Base-by-base conservation (phyloP, 140 eudicot genomes). In the Flaveria floridana region DNA sequence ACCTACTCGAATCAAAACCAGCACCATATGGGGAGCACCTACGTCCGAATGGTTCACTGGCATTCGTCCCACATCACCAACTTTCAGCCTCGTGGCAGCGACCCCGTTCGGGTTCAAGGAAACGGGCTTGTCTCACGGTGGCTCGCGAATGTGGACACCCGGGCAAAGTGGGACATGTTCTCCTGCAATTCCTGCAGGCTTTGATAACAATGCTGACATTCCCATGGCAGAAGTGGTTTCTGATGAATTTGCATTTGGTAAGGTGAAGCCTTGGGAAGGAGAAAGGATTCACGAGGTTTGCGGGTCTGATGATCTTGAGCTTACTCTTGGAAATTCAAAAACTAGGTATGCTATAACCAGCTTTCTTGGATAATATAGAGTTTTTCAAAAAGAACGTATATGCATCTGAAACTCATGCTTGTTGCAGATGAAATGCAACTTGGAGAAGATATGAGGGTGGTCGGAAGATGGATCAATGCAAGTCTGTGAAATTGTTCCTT, bases 181-280 rank as follows among this genome's bases (percentile, higher is more conserved):
- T 19, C 95, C 95, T n/a, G 89, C 82, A 63, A 77, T 89, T 52
- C 82, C 91, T 13, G 28, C 86, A 6, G 85, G 84, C 2, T 73
- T 75, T 18, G 89, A 87, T 41, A 83, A 74, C 57, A 80, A 77
- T 74, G 83, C 84, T 15, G 89, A 88, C 28, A 77, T 86, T 53
- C 87, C 87, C 3, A 86, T 86, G 91, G 73, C 71, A 5, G 86
- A 82, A 65, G 79, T 78, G 8, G 67, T 82, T 51, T 75, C 87
- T 4, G 95, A 84, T 82, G 91, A 88, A 12, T 88, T 86, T 80
- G 95, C 95, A 3, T 88, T 88, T 8, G 91, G 91, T 55, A 77
- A 76, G 79, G 91, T 86, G 72, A 86, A 86, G 79, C 85, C 91
- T 4, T 88, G 95, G 95, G 89, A 88, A 84, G 95, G 95, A 71